Base-by-base conservation (phyloP, 2,329 filamentous ascomycete genomes). In the Bipolaris zeicola region DNA sequence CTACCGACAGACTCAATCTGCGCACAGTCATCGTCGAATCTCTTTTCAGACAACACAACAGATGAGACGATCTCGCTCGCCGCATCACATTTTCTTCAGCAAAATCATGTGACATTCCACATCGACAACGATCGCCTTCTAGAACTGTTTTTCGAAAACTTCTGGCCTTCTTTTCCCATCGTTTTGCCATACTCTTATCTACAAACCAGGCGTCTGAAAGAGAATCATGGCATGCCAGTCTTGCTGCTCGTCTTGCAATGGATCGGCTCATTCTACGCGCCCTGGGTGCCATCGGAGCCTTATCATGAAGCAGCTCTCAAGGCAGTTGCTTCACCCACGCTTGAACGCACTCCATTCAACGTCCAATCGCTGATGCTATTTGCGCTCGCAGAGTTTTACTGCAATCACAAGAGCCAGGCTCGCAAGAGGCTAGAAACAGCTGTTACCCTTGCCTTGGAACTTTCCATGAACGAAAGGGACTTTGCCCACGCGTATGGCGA, bases 351-450 rank as follows among this genome's bases (percentile, higher is more conserved):
- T 8, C 66, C 71, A 0, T 90, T 87, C 70, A 78, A 86, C 13
- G 85, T 96, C 0, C 92, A 96, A 76, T 87, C 91, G 2, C 81
- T 94, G 70, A 78, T 96, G 52, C 79, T 96, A 1, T 83, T 92
- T 49, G 83, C 92, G 6, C 86, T 96, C 56, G 87, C 87, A 0
- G 81, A 96, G 16, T 90, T 95, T 92, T 31, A 91, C 92, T 73
- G 88, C 88, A n/a, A 87, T 82, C 59, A 88, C 86, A 69, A 82
- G 89, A 60, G 84, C 87, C 57, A 83, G 84, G 43, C 87, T 84
- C 69, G 89, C 87, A 80, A 86, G 42, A 83, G 89, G 14, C 80
- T 96, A 6, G 78, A 81, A 16, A 81, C 85, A 31, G 89, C 87
- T 1, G 87, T 92, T 67, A 81, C 85, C 13, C 76, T 93, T 39